A percentile compares a stretch with the other conserved stretches of the same genome.
These are phyloP conservation scores for Curvularia verruculosa DNA, from an alignment of 2,329 filamentous ascomycete species.

Conservation along the genomic window DNA sequence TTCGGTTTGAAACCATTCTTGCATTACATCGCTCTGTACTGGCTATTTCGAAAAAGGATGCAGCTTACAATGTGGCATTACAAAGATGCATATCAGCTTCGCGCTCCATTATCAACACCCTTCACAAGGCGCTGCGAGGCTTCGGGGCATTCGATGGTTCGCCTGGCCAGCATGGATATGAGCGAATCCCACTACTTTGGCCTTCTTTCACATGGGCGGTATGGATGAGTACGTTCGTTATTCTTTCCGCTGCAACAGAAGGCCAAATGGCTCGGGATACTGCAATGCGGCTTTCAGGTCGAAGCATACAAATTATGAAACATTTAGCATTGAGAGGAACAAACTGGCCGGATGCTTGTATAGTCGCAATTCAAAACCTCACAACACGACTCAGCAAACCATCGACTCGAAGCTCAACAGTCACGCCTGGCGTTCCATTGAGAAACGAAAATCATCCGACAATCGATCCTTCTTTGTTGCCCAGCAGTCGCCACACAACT, in stretches of 20 bases:
- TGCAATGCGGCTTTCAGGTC: slow-evolving; percentile 23
- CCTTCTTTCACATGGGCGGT: slow-evolving; percentile 37
- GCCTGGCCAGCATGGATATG: slow-evolving; percentile 28
- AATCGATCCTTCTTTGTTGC: not conserved
- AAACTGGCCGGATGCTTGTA: slow-evolving; percentile 35
- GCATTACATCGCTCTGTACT: slow-evolving; percentile 32
- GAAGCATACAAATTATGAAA: slow-evolving; percentile 28
- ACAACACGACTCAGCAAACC: slow-evolving; percentile 17
- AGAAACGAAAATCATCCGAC: not conserved
- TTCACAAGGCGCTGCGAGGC: slow-evolving; percentile 30
- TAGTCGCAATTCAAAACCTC: slow-evolving; percentile 31
- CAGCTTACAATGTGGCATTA: slow-evolving; percentile 30
- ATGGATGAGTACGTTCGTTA: slow-evolving; percentile 35
- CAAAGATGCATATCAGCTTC: slow-evolving; percentile 35
- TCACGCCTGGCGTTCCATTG: not conserved
- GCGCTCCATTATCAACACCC: slow-evolving; percentile 32
- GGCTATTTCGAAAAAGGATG: slow-evolving; percentile 28
- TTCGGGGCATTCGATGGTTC: slow-evolving; percentile 34
- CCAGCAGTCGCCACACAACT: not conserved
- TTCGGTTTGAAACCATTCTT: slow-evolving; percentile 32
- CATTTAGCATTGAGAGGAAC: slow-evolving; percentile 34
- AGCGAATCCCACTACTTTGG: slow-evolving; percentile 31
- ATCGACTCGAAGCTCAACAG: slow-evolving; percentile 16
- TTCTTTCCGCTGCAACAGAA: slow-evolving; percentile 31
- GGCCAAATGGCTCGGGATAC: slow-evolving; percentile 26